Base-by-base conservation (phyloP, 495 filamentous ascomycete species). In the Chaetomium fimeti region DNA sequence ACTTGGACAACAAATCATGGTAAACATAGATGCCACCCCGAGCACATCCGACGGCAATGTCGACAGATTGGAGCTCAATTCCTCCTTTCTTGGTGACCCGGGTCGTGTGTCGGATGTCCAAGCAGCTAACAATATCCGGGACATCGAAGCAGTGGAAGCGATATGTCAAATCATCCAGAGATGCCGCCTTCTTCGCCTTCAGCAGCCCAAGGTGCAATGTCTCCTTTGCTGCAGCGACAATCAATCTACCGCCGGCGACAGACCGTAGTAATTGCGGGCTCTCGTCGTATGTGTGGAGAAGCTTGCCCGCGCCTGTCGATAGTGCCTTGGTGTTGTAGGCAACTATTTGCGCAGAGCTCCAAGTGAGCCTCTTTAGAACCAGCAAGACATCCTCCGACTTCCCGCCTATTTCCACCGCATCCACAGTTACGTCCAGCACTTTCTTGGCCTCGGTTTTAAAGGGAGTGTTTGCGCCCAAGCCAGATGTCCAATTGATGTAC, bases 1-100 rank as follows among this genome's bases (percentile, higher is more conserved):
- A 70, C 54, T 85, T 84, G 22, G 80, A 77, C 8, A 91, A 64
- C 24, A 95, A 71, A 73, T 95, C 88, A 65, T 87, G 82, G 71
- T 95, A 94, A 15, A 94, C 71, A 69, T 90, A 82, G 32, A 98
- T 89, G 38, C 84, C 84, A 42, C 94, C 94, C 38, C 82, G 81
- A 24, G 83, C 78, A 60, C 88, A 86, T 36, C 95, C 94, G 54
- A 96, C 73, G 3, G 83, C 89, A 38, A 98, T 66, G 69, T 96
- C 88, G 52, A 89, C 74, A 47, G 70, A 77, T 60, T 69, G 76
- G 52, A 69, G 68, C 43, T 76, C 71, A 9, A 71, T 69, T 6
- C 66, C 66, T n/a, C 69, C 67, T 57, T 78, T 77, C 51, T 77
- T 79, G 55, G 45, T 73, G 58, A 62, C 58, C 53, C 60, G 65